phyloP scores from a whole-genome alignment of 1,284 basidiomycete genomes.

The Irpex lacteus region DNA sequence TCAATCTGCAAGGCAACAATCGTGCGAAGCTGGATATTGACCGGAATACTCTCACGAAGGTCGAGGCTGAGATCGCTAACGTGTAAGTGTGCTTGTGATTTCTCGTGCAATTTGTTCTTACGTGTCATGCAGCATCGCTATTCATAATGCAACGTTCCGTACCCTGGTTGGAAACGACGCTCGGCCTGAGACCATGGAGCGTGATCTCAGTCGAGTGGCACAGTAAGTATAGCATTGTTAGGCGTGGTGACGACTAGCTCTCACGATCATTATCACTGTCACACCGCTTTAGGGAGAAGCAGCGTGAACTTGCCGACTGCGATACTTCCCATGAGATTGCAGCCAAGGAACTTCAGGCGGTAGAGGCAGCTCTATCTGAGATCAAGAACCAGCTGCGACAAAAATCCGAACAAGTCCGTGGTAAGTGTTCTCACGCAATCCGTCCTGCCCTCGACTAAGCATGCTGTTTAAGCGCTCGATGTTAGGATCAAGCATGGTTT shows the following conservation, averaged over 20 bases:
- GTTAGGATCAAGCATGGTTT: slow-evolving; percentile 49
- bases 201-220: slow-evolving; percentile 57
- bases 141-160: slow-evolving; percentile 59
- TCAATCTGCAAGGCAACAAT: slow-evolving; percentile 82
- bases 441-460: neutral
- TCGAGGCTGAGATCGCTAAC: slow-evolving; percentile 61
- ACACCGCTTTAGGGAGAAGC: slow-evolving; percentile 53
- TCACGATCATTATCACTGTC: neutral
- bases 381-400: slow-evolving; percentile 58
- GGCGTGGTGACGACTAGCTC: slow-evolving; percentile 3
- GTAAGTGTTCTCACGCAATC: slow-evolving; percentile 35
- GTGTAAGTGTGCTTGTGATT: slow-evolving; percentile 46
- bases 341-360: slow-evolving; percentile 56
- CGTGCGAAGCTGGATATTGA: slow-evolving; percentile 83
- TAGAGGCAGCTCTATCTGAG: slow-evolving; percentile 59
- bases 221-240: slow-evolving; percentile 42
- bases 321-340: slow-evolving; percentile 49
- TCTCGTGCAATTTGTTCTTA: neutral
- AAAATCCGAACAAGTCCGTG: slow-evolving; percentile 62
- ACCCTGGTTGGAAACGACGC: slow-evolving; percentile 62
- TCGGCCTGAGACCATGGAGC: slow-evolving; percentile 66
- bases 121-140: slow-evolving; percentile 48
- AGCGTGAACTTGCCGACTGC: slow-evolving; percentile 55
- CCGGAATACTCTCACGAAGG: slow-evolving; percentile 63
- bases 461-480: slow-evolving; percentile 46